Evolutionary conservation across 768 basidiomycete genomes (phyloP).

Genomic region (Calocera viscosa): DNA sequence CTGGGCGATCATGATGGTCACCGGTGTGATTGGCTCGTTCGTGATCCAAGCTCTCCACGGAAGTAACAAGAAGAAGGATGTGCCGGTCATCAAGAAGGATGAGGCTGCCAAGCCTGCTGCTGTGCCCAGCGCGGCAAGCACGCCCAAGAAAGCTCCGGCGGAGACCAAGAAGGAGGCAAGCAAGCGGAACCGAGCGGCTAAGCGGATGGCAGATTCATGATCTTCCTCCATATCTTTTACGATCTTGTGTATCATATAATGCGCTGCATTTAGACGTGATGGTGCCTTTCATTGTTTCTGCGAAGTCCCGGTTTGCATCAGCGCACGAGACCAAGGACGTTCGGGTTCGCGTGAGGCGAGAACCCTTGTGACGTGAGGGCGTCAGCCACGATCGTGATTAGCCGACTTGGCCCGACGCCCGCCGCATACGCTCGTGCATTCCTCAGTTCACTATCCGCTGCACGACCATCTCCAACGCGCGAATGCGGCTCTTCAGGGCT

Average conservation of each 20-base stretch:
- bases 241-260: slow-evolving; percentile 4
- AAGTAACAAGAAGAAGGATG: slow-evolving; percentile 12
- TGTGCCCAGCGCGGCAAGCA: slow-evolving; percentile 8
- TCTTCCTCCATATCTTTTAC: neutral
- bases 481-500: neutral
- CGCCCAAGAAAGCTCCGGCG: neutral
- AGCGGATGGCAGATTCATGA: slow-evolving; percentile 20
- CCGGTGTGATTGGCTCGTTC: slow-evolving; percentile 55
- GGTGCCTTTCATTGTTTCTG: neutral
- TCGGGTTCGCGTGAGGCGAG: neutral
- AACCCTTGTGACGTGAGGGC: neutral
- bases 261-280: neutral
- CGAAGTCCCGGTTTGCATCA: slow-evolving; percentile 20
- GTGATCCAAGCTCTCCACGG: slow-evolving; percentile 53
- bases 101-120: slow-evolving; percentile 5
- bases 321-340: slow-evolving; percentile 5
- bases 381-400: neutral
- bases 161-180: slow-evolving; percentile 22
- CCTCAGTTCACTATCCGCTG: neutral
- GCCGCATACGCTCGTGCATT: neutral
- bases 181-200: slow-evolving; percentile 29
- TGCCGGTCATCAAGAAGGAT: slow-evolving; percentile 3
- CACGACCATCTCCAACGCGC: neutral
- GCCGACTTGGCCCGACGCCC: neutral
- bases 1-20: slow-evolving; percentile 54